A percentile compares a stretch with the other conserved stretches of the same genome.
Conservation (phyloP, 306 rosid genomes). For the Pachyrhizus erosus region DNA sequence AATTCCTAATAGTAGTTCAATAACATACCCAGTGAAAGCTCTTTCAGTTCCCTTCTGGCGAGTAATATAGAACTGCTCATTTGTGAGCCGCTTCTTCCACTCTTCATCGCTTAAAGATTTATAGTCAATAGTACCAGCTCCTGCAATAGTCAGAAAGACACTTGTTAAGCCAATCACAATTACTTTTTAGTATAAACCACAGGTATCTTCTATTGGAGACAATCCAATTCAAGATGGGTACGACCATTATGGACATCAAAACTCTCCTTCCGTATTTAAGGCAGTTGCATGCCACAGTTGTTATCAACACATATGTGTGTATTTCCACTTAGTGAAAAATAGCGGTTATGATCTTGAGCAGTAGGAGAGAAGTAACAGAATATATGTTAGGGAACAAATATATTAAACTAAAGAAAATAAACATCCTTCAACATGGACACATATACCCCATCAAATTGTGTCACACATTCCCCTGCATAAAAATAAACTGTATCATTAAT, state of each 20-base stretch:
- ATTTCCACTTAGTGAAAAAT: not conserved
- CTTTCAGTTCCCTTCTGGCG: constrained; percentile 96
- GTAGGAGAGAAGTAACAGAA: no score
- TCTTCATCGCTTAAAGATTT: constrained; percentile 67
- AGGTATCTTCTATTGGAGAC: no score
- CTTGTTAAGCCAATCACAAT: constrained; percentile 22
- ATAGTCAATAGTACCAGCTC: constrained; percentile 55
- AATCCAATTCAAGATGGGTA: no score
- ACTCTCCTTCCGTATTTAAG: no score
- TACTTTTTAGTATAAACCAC: no score
- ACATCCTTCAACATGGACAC: not conserved
- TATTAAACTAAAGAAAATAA: not conserved
- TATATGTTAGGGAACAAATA: not conserved
- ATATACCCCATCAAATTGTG: not conserved
- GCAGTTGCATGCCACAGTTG: no score
- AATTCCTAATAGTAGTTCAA: not conserved
- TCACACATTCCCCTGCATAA: not conserved
- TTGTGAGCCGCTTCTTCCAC: constrained; percentile 77
- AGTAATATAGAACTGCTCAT: constrained; percentile 77
- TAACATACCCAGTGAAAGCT: constrained; percentile 87
- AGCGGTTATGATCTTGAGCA: not conserved
- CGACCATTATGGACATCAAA: no score
- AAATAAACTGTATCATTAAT: not conserved
- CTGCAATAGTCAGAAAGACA: constrained; percentile 48
- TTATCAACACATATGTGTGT: not conserved